These are phyloP conservation scores for Furcasterigmium furcatum DNA, from an alignment of 2,329 filamentous ascomycete genomes.

Conservation along the genomic window DNA sequence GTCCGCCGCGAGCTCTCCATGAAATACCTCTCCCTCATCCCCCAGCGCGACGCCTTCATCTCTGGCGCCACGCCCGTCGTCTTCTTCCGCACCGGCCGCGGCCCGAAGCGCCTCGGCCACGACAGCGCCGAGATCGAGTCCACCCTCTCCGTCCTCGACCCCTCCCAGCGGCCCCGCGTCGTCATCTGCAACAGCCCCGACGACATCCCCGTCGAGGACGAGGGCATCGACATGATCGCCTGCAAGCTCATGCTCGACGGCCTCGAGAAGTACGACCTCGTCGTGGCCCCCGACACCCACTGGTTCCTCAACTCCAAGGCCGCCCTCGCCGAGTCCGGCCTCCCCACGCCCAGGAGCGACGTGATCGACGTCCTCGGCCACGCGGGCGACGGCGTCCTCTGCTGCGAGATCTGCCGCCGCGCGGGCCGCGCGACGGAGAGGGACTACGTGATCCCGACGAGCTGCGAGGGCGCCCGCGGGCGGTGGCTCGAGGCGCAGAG, in stretches of 20 bases:
- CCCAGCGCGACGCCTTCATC: constrained; percentile 32
- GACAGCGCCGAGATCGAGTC: constrained; percentile 22
- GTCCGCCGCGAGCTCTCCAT: constrained; percentile 19
- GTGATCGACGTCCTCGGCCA: constrained; percentile 19
- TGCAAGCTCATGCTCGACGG: constrained; percentile 25
- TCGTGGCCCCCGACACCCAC: constrained; percentile 24
- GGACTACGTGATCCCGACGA: constrained; percentile 18
- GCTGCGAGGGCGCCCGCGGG: constrained; percentile 20
- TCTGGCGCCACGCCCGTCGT: constrained; percentile 18
- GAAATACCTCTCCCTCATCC: constrained; percentile 30
- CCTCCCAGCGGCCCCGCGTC: constrained; percentile 22
- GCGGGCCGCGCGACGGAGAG: not conserved
- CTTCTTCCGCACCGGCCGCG: constrained; percentile 23
- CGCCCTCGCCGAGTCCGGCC: constrained; percentile 25
- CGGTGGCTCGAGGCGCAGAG: constrained; percentile 24
- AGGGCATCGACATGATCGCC: constrained; percentile 21
- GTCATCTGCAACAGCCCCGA: constrained; percentile 26
- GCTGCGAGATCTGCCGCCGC: constrained; percentile 19
- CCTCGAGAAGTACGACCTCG: constrained; percentile 21
- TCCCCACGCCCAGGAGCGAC: constrained; percentile 25
- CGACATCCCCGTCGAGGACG: constrained; percentile 18
- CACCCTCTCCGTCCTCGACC: constrained; percentile 23
- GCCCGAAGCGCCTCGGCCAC: constrained; percentile 15
- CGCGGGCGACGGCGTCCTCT: constrained; percentile 10
- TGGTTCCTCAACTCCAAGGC: constrained; percentile 32